phyloP scores from a whole-genome alignment of 1,284 basidiomycete genomes.

The Hypsizygus ulmarius region DNA sequence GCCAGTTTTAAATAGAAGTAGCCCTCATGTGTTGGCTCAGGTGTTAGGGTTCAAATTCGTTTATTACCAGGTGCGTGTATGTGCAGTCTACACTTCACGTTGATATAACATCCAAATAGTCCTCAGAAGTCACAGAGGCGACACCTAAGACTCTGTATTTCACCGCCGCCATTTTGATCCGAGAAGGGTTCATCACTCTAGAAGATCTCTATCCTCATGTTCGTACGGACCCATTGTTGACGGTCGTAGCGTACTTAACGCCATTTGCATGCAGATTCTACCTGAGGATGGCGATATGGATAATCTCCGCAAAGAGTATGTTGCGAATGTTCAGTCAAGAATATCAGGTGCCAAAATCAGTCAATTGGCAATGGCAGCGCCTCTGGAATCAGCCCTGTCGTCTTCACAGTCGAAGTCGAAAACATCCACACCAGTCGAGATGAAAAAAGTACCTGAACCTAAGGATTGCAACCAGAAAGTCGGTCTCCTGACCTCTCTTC shows the following conservation, averaged over 20 bases:
- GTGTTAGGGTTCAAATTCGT: slow-evolving; percentile 95
- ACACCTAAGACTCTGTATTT: slow-evolving; percentile 78
- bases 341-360: slow-evolving; percentile 72
- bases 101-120: slow-evolving; percentile 36
- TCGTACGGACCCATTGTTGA: slow-evolving; percentile 19
- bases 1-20: slow-evolving; percentile 26
- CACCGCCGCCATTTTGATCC: slow-evolving; percentile 84
- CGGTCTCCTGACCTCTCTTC: slow-evolving; percentile 76
- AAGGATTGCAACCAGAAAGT: slow-evolving; percentile 82
- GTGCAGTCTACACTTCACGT: slow-evolving; percentile 3
- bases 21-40: slow-evolving; percentile 77
- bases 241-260: background rate
- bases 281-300: slow-evolving; percentile 79
- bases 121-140: slow-evolving; percentile 52
- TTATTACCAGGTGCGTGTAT: slow-evolving; percentile 72
- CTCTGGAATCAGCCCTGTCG: slow-evolving; percentile 60
- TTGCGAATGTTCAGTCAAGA: slow-evolving; percentile 61
- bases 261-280: slow-evolving; percentile 49
- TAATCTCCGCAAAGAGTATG: slow-evolving; percentile 64
- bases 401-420: slow-evolving; percentile 38
- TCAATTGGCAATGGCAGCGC: slow-evolving; percentile 86
- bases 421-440: slow-evolving; percentile 35
- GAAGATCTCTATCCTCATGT: slow-evolving; percentile 89
- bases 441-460: slow-evolving; percentile 41
- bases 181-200: slow-evolving; percentile 81